Percentiles rank a stretch among this genome's conserved stretches.
phyloP scores from a whole-genome alignment of 306 rosid genomes.

The Bauhinia variegata region DNA sequence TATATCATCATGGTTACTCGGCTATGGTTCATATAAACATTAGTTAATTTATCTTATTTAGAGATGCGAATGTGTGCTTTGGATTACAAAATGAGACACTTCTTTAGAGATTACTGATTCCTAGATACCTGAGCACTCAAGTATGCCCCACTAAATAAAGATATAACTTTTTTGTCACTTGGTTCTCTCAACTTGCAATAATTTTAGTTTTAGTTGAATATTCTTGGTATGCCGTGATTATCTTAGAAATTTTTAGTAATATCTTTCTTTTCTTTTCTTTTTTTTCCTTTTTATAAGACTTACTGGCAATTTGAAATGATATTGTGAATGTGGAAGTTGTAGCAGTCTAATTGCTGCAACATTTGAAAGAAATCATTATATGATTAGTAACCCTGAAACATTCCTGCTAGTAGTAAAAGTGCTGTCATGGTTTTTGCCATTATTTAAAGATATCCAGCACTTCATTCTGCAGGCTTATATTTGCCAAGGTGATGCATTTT shows the following conservation, averaged over 20 bases:
- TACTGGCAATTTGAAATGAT: no score
- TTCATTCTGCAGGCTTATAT: constrained; percentile 71
- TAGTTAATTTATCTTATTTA: not conserved
- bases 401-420: constrained; percentile 1
- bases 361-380: no score
- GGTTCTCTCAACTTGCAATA: not conserved
- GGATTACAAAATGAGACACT: constrained; percentile 9
- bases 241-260: no score
- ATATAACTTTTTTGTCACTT: not conserved
- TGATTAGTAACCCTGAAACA: not conserved
- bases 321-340: no score
- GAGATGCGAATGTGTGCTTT: not conserved
- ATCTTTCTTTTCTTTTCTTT: no score
- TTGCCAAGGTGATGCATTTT: constrained; percentile 76
- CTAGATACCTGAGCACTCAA: not conserved
- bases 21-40: not conserved
- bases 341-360: no score
- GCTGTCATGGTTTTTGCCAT: not conserved
- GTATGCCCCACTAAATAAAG: not conserved
- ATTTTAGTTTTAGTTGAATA: not conserved
- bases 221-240: no score
- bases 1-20: constrained; percentile 11
- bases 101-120: constrained; percentile 16
- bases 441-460: not conserved
- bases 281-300: no score